Percentiles rank a stretch among this genome's conserved stretches.
phyloP scores from a whole-genome alignment of 371 early-diverging fungal species.

The Basidiobolus heterosporus region DNA sequence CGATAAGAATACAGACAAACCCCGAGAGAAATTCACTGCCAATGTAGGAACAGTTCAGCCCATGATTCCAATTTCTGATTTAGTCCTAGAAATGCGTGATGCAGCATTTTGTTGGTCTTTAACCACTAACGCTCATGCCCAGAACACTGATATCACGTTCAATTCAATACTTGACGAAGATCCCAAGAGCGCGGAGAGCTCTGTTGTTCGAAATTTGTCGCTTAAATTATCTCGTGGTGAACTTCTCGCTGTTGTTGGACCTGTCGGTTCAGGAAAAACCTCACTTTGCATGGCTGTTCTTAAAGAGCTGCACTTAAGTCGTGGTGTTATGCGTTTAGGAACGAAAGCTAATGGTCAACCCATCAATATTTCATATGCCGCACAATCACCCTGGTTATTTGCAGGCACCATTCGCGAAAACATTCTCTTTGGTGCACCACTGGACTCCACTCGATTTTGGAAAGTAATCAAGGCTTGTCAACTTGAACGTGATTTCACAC shows the following conservation, averaged over 20 bases:
- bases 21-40: background rate
- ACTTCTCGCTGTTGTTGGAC: slow-evolving; percentile 68
- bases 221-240: slow-evolving; percentile 33
- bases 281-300: slow-evolving; percentile 64
- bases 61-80: slow-evolving; percentile 5
- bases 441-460: slow-evolving; percentile 52
- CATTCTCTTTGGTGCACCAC: slow-evolving; percentile 74
- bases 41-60: background rate
- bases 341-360: slow-evolving; percentile 44
- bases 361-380: slow-evolving; percentile 76
- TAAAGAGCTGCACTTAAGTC: slow-evolving; percentile 20
- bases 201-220: slow-evolving; percentile 11
- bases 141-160: too few species aligned
- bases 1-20: too few species aligned
- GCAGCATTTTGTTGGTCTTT: background rate
- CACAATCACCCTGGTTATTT: slow-evolving; percentile 88
- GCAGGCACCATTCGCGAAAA: slow-evolving; percentile 84
- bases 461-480: slow-evolving; percentile 32
- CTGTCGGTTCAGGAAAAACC: slow-evolving; percentile 77
- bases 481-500: slow-evolving; percentile 53
- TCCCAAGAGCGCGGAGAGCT: too few species aligned
- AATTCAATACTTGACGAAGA: too few species aligned
- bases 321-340: slow-evolving; percentile 58
- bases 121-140: slow-evolving; percentile 1
- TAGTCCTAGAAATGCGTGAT: background rate